Evolutionary conservation across 352 stramenopile species (phyloP), one percentile per base, ranked within the genome.

Genomic region (Halophytophthora polymorphica): DNA sequence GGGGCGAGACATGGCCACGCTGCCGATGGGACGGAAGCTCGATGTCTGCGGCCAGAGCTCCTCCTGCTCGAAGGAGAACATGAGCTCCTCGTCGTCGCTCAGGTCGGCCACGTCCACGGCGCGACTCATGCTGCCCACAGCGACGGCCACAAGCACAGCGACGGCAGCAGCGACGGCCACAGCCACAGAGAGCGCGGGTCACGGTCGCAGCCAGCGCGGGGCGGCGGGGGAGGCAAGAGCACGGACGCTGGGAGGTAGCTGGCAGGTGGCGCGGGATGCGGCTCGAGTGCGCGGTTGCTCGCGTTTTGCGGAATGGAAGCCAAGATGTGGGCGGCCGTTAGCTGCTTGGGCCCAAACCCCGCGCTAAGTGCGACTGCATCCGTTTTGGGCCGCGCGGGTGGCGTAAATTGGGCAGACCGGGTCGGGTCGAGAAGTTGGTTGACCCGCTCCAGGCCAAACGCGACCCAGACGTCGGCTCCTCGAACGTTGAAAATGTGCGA

Each of bases 11-110:
- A 71, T 54, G 29, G 55, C 55, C 12, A 66, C 33, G 18, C 58
- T 53, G 40, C 64, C 58, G 48, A 71, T 73, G 7, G 64, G 64
- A 25, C 69, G 51, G 50, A 77, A 77, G 31, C 59, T 25, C 34
- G 55, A 34, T 18, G 22, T 19, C 31, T 35, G 34, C 21, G 53
- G 54, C 21, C 40, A 15, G 15, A 2, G 36, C 19, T 13, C 53
- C 15, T 65, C 50, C 6, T 64, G 55, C 31, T 88, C 79, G 38
- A 90, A 88, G 35, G 73, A 42, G 55, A 90, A 90, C 74, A 88
- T 84, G 60, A 90, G 69, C 35, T 90, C 77, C 22, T 88, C 70
- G 17, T 87, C 70, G n/a, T 83, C 71, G 18, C 28, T 54, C 6
- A 17, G 33, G 11, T 68, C 58, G 18, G 53, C 67, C 6, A 58